Conservation (phyloP, 257 asterid genomes). For the Lavandula angustifolia region DNA sequence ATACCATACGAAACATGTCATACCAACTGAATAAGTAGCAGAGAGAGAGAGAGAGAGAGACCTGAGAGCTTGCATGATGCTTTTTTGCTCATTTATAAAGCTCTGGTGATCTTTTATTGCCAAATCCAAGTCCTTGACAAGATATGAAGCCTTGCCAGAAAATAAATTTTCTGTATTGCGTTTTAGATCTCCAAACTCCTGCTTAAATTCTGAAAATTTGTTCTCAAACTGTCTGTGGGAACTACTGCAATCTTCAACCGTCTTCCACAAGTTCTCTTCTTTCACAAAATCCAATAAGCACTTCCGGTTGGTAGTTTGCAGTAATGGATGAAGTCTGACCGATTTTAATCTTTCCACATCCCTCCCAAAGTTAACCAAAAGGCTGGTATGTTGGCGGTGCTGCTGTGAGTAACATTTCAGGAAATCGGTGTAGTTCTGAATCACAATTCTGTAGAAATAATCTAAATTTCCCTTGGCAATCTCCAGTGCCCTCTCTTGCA, state of each 20-base stretch:
- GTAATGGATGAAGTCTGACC: conserved; percentile 66
- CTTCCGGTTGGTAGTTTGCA: conserved; percentile 64
- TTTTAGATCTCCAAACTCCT: conserved; percentile 84
- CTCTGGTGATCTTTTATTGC: conserved; percentile 69
- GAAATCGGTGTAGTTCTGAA: conserved; percentile 75
- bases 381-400: conserved; percentile 66
- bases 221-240: conserved; percentile 91
- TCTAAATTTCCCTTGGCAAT: conserved; percentile 86
- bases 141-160: conserved; percentile 72
- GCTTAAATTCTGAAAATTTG: conserved; percentile 83
- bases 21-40: conserved; percentile 18
- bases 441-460: conserved; percentile 75
- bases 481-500: conserved; percentile 91
- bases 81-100: conserved; percentile 71
- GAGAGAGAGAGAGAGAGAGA: conserved; percentile 36
- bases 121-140: conserved; percentile 66
- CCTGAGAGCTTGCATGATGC: conserved; percentile 97
- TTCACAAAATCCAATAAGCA: conserved; percentile 85
- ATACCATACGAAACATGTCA: neutral
- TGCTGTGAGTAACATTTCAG: conserved; percentile 76
- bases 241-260: conserved; percentile 76
- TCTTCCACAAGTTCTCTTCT: conserved; percentile 81
- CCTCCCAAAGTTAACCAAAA: conserved; percentile 70
- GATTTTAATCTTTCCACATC: conserved; percentile 80
- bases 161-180: conserved; percentile 67